Conservation (phyloP, 805 yeast species). For the Starmerella potacharoeniae region DNA sequence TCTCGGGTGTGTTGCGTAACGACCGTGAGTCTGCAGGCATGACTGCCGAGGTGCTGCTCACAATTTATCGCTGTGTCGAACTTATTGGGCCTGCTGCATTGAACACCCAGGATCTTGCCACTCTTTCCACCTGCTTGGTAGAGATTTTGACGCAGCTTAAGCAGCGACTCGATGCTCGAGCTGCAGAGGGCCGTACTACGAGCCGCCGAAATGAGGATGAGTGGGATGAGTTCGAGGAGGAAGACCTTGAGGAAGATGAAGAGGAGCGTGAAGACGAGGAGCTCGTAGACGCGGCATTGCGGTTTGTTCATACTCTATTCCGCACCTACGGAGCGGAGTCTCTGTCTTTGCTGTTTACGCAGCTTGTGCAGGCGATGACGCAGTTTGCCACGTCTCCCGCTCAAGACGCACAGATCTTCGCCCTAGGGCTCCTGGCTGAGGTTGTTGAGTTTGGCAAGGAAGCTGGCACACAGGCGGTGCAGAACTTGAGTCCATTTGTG, state of each 20-base stretch:
- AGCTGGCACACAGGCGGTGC: constrained; percentile 51
- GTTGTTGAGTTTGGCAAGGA: constrained; percentile 70
- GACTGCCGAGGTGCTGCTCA: constrained; percentile 61
- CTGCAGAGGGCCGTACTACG: constrained; percentile 22
- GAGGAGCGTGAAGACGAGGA: constrained; percentile 83
- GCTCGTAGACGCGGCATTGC: constrained; percentile 72
- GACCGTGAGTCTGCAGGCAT: constrained; percentile 75
- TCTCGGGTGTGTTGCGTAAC: constrained; percentile 46
- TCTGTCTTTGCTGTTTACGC: constrained; percentile 4
- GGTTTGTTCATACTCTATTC: constrained; percentile 59
- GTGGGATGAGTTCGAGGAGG: constrained; percentile 61
- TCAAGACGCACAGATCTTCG: constrained; percentile 60
- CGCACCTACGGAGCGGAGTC: constrained; percentile 39
- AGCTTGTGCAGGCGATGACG: constrained; percentile 37
- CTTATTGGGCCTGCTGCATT: constrained; percentile 49
- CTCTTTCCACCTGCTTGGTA: constrained; percentile 49
- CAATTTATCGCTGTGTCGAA: constrained; percentile 55
- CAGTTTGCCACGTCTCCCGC: constrained; percentile 47
- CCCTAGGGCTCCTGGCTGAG: constrained; percentile 70
- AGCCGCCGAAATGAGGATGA: constrained; percentile 23
- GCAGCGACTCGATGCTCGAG: constrained; percentile 50
- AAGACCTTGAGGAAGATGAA: constrained; percentile 74
- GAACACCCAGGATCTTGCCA: constrained; percentile 41
- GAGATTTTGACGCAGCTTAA: constrained; percentile 55
- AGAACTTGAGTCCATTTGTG: constrained; percentile 49